These are phyloP conservation scores for Telopea speciosissima DNA, from an alignment of 177 flowering plant genomes.

Conservation along the genomic window DNA sequence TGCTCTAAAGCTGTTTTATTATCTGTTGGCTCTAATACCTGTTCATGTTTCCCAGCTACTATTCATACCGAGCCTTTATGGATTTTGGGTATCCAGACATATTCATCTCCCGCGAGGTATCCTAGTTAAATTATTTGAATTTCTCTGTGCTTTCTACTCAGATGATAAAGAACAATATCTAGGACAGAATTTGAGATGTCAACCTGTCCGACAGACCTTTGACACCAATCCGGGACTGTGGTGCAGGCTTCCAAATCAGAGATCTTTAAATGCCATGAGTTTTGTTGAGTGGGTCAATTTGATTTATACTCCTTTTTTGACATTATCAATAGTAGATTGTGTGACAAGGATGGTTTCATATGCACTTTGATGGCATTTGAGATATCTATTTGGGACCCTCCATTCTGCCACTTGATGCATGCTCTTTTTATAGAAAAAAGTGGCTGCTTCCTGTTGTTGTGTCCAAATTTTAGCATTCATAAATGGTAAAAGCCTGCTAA, in stretches of 20 bases:
- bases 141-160: background rate
- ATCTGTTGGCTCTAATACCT: conserved; percentile 5
- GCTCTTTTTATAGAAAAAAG: background rate
- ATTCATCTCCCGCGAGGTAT: conserved; percentile 96
- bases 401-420: background rate
- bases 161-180: background rate
- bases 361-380: background rate
- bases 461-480: background rate
- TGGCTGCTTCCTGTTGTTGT: background rate
- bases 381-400: background rate
- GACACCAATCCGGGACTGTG: background rate
- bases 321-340: background rate
- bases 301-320: background rate
- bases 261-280: background rate
- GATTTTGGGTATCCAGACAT: conserved; percentile 90
- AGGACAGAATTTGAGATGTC: background rate
- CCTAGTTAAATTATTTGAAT: background rate
- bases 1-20: no score
- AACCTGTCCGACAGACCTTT: background rate
- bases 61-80: conserved; percentile 63
- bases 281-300: background rate
- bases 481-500: background rate
- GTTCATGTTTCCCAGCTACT: conserved; percentile 57
- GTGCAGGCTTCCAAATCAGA: background rate
- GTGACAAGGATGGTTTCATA: background rate